Evolutionary conservation across 2,329 filamentous ascomycete species (phyloP).

Genomic region (Pseudogymnoascus sp.): DNA sequence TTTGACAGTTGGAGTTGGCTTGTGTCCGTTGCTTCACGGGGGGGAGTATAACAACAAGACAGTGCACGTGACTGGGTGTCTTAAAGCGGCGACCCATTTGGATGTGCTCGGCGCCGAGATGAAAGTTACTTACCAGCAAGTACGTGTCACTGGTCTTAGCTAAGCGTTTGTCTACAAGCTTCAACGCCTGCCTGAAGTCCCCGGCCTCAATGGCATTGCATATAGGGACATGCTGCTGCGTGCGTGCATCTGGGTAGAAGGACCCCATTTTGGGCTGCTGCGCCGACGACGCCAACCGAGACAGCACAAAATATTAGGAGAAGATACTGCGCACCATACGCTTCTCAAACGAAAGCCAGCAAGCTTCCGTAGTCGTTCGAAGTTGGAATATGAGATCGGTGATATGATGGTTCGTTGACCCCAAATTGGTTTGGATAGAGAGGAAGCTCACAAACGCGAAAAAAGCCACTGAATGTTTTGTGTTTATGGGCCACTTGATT

Average conservation of each 20-base stretch:
- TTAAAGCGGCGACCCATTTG: constrained; percentile 4
- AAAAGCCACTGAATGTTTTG: background rate
- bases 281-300: constrained; percentile 4
- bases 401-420: constrained; percentile 4
- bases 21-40: background rate
- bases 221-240: constrained; percentile 27
- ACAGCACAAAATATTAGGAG: background rate
- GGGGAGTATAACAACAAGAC: background rate
- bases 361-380: background rate
- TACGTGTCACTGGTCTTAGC: constrained; percentile 25
- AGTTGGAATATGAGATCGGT: background rate
- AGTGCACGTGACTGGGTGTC: background rate
- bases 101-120: background rate
- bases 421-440: background rate
- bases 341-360: background rate
- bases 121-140: constrained; percentile 23
- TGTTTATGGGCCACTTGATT: background rate
- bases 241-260: constrained; percentile 16
- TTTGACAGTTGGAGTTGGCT: background rate
- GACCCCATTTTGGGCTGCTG: background rate
- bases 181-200: constrained; percentile 30
- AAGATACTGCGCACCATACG: background rate
- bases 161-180: constrained; percentile 29
- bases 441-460: background rate
- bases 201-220: constrained; percentile 29